Percentiles rank a stretch among this genome's conserved stretches.
These are phyloP conservation scores for Zelonia costaricensis DNA, from an alignment of 208 protist species.

Conservation along the genomic window DNA sequence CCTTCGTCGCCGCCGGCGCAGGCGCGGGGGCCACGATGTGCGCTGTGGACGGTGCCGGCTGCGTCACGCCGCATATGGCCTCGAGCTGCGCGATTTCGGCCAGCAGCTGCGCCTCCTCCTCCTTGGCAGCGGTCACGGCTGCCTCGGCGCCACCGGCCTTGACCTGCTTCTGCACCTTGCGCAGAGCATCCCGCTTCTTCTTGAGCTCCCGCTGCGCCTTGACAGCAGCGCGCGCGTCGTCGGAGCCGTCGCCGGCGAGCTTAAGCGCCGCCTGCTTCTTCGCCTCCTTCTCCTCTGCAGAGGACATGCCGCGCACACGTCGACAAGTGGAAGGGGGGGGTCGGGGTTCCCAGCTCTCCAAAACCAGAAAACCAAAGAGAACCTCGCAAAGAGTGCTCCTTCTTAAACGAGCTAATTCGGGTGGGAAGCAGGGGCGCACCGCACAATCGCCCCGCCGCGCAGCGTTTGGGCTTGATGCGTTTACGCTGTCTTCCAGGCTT, in stretches of 20 bases:
- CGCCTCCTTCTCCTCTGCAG: conserved; percentile 25
- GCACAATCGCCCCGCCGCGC: no score
- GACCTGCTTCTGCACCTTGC: conserved; percentile 55
- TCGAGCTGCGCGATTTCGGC: conserved; percentile 22
- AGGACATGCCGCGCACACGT: background rate
- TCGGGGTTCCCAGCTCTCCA: no score
- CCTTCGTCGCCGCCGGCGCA: background rate
- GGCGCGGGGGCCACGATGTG: background rate
- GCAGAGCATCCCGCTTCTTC: conserved; percentile 53
- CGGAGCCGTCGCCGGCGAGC: conserved; percentile 34
- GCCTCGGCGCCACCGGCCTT: conserved; percentile 35
- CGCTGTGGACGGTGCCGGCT: background rate
- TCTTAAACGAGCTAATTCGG: no score
- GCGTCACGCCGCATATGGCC: background rate
- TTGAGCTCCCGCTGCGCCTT: conserved; percentile 64
- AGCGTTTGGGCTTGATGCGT: no score
- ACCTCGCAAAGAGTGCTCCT: no score
- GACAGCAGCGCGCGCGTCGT: conserved; percentile 36
- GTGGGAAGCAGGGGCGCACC: no score
- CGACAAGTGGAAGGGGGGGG: background rate
- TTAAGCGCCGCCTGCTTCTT: conserved; percentile 26
- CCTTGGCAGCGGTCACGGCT: conserved; percentile 19
- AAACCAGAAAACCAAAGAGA: no score
- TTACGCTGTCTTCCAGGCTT: no score
- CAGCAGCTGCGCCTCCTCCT: conserved; percentile 32